Evolutionary conservation across 1,139 yeast genomes (phyloP).

Genomic region (Geotrichum klebahnii): DNA sequence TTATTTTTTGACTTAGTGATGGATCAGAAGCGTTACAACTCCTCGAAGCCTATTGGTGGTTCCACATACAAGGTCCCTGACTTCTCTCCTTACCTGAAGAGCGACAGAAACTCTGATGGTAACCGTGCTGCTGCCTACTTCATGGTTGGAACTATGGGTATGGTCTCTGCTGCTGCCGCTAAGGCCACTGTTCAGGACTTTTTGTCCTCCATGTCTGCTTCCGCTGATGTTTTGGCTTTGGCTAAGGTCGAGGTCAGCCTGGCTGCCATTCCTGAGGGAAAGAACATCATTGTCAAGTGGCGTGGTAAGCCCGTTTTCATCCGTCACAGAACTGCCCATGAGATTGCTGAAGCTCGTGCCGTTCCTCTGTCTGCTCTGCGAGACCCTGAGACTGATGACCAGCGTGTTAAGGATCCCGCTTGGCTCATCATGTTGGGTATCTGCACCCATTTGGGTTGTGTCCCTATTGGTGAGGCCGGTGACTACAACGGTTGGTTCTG

Average conservation of each 20-base stretch:
- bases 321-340: conserved; percentile 94
- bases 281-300: conserved; percentile 98
- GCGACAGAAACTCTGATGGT: conserved; percentile 60
- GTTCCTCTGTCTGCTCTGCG: conserved; percentile 73
- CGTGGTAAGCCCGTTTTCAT: conserved; percentile 99
- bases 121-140: conserved; percentile 89
- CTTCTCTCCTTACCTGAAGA: conserved; percentile 75
- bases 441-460: conserved; percentile 99
- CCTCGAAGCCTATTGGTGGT: conserved; percentile 41
- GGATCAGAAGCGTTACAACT: conserved; percentile 27
- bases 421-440: conserved; percentile 99
- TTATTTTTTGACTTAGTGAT: too few relatives aligned
- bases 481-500: conserved; percentile 99
- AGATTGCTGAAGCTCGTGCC: conserved; percentile 88
- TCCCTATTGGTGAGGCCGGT: conserved; percentile 99
- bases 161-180: conserved; percentile 93
- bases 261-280: conserved; percentile 93
- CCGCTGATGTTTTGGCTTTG: conserved; percentile 98
- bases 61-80: conserved; percentile 92
- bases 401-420: conserved; percentile 94
- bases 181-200: conserved; percentile 96
- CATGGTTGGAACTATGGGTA: conserved; percentile 96
- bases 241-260: conserved; percentile 98
- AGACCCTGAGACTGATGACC: conserved; percentile 91
- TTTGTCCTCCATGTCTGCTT: conserved; percentile 90